Evolutionary conservation across 208 protist genomes (phyloP), one percentile per base, ranked within the genome.

Genomic region (Crithidia brevicula): DNA sequence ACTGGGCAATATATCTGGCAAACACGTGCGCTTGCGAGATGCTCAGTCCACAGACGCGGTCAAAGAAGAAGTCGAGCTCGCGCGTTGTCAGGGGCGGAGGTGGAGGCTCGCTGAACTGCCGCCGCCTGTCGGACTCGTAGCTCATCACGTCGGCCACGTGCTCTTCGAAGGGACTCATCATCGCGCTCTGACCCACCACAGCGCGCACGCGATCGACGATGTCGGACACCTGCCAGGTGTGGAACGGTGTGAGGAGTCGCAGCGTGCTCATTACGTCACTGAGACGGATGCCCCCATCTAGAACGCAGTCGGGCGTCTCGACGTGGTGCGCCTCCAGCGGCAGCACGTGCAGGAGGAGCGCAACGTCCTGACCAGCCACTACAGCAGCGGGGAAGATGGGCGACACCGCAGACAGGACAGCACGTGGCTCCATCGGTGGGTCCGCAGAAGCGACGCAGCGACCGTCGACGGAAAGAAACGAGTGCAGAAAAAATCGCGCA

Each of bases 21-120:
- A 93, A 40, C 30, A 81, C 53, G 49, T 81, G 60, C 0, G 87
- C 72, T 68, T 89, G 73, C 13, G 90, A 93, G 38, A 64, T 72
- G 45, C 72, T 84, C 13, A 89, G 74, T 13, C 63, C 61, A 34
- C 71, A 61, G 13, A 51, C 52, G 0, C 23, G 25, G 23, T 72
- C 59, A 23, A 88, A 64, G 33, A 88, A 88, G 27, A 5, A 10
- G 13, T 66, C 38, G 4, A 59, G 67, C 63, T 86, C 81, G 20
- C 43, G 30, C 28, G 25, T 28, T 36, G 52, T 15, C 52, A 86
- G 59, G 30, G 71, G 62, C 31, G 72, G 72, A 16, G 68, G 72
- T 0, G 69, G 38, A 13, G 60, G 40, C 53, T 74, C 69, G 8
- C 10, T 42, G n/a, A 43, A 16, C 45, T 74, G 69, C 25, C 69